Percentiles rank a stretch among this genome's conserved stretches.
phyloP scores from a whole-genome alignment of 2,329 filamentous ascomycete genomes.

The Raffaelea deltoideospora region DNA sequence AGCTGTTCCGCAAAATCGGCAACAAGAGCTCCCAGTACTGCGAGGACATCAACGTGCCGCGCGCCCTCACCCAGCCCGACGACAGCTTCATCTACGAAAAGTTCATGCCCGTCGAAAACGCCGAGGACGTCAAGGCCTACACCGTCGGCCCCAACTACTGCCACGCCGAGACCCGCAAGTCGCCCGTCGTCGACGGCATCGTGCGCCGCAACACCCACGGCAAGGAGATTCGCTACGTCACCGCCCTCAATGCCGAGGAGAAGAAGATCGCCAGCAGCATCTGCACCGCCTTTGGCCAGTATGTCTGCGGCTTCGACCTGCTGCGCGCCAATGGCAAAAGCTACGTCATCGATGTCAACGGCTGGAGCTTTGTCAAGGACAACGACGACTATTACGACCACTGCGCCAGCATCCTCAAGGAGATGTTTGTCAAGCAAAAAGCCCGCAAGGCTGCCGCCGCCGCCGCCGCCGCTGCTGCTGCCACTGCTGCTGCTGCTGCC shows the following conservation, averaged over 20 bases:
- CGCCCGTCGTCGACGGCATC: slow-evolving; percentile 88
- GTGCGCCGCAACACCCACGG: slow-evolving; percentile 93
- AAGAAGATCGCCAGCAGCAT: slow-evolving; percentile 79
- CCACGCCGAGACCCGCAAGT: slow-evolving; percentile 94
- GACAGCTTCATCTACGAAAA: slow-evolving; percentile 94
- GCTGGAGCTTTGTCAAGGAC: slow-evolving; percentile 99
- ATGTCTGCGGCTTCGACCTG: slow-evolving; percentile 91
- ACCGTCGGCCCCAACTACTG: slow-evolving; percentile 88
- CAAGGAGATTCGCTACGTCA: slow-evolving; percentile 93
- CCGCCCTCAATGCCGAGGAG: slow-evolving; percentile 65
- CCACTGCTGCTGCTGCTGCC: slow-evolving; percentile 5
- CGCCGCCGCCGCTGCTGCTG: slow-evolving; percentile 7
- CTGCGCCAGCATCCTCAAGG: slow-evolving; percentile 69
- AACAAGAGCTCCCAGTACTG: slow-evolving; percentile 98
- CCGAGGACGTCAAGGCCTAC: slow-evolving; percentile 97
- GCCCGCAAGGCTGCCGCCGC: slow-evolving; percentile 26
- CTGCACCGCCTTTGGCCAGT: slow-evolving; percentile 79
- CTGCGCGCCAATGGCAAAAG: slow-evolving; percentile 78
- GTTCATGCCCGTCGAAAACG: slow-evolving; percentile 91
- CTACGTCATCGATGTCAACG: slow-evolving; percentile 97
- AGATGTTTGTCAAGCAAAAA: slow-evolving; percentile 77
- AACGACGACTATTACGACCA: slow-evolving; percentile 98
- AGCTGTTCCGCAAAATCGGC: slow-evolving; percentile 90
- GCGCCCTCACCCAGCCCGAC: slow-evolving; percentile 64
- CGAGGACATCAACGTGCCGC: slow-evolving; percentile 56